Conservation (phyloP, 768 basidiomycete genomes). For the Lepiota brunneoincarnata region DNA sequence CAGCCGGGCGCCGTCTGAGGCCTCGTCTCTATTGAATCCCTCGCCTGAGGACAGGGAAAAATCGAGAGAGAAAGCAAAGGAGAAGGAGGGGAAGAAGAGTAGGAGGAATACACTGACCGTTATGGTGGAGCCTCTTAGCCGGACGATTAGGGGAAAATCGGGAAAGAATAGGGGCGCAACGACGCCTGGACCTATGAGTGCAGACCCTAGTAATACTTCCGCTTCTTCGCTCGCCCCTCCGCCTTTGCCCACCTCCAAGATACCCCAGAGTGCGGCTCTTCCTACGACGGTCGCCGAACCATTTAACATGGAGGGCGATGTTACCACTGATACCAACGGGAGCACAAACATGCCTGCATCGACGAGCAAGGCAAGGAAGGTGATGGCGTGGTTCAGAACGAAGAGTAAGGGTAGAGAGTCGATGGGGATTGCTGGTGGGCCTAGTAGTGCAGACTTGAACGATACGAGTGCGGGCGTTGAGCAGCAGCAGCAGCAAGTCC, state of each 20-base stretch:
- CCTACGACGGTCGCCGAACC: background rate
- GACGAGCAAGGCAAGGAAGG: constrained; percentile 87
- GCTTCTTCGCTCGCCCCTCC: constrained; percentile 7
- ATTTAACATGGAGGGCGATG: constrained; percentile 11
- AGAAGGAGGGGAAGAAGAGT: constrained; percentile 45
- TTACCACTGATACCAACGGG: constrained; percentile 11
- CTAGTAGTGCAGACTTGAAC: constrained; percentile 18
- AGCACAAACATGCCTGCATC: constrained; percentile 52
- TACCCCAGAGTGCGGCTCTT: background rate
- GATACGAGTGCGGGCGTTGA: background rate
- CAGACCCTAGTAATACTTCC: constrained; percentile 2
- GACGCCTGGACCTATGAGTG: constrained; percentile 8
- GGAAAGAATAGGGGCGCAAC: constrained; percentile 31
- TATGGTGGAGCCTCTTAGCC: constrained; percentile 77
- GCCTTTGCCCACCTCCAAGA: background rate
- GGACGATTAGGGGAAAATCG: constrained; percentile 46
- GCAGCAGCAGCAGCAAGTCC: constrained; percentile 15
- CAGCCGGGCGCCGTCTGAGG: constrained; percentile 20
- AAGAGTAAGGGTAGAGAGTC: constrained; percentile 54
- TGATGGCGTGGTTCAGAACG: constrained; percentile 98
- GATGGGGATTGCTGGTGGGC: constrained; percentile 24
- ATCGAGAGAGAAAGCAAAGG: constrained; percentile 27
- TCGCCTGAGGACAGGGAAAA: constrained; percentile 28
- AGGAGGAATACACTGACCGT: constrained; percentile 83
- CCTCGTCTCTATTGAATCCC: constrained; percentile 27